Conservation (phyloP, 805 yeast species). For the Lachancea meyersii region DNA sequence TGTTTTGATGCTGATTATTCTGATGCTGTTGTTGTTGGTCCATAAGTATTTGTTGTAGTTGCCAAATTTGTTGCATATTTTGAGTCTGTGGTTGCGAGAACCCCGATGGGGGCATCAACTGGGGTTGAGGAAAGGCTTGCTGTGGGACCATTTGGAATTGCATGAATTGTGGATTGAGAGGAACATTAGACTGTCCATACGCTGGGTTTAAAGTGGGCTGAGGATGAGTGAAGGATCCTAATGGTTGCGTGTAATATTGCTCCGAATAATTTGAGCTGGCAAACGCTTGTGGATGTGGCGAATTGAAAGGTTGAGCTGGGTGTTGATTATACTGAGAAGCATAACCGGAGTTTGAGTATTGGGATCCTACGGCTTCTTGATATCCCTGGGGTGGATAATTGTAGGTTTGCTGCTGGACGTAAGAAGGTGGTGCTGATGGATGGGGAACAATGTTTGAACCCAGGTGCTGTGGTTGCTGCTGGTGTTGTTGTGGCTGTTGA, state of each 20-base stretch:
- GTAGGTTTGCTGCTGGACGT: conserved; percentile 10
- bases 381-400: not conserved
- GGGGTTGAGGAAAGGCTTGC: conserved; percentile 12
- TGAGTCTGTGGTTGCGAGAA: conserved; percentile 4
- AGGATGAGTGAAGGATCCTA: not conserved
- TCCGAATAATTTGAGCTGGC: not conserved
- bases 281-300: conserved; percentile 1
- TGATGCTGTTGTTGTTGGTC: conserved; percentile 10
- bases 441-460: not conserved
- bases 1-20: conserved; percentile 16
- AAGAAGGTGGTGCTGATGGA: not conserved
- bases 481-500: not conserved
- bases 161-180: conserved; percentile 5
- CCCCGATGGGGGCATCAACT: conserved; percentile 4
- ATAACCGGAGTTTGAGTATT: conserved; percentile 1
- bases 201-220: not conserved
- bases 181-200: not conserved
- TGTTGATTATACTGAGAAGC: not conserved
- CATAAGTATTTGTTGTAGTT: conserved; percentile 12
- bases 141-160: conserved; percentile 14
- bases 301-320: not conserved
- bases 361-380: not conserved
- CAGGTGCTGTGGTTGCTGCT: not conserved
- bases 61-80: conserved; percentile 5
- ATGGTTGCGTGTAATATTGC: not conserved